Evolutionary conservation across 2,329 filamentous ascomycete genomes (phyloP).

Genomic region (Taxawa tesnikishii): DNA sequence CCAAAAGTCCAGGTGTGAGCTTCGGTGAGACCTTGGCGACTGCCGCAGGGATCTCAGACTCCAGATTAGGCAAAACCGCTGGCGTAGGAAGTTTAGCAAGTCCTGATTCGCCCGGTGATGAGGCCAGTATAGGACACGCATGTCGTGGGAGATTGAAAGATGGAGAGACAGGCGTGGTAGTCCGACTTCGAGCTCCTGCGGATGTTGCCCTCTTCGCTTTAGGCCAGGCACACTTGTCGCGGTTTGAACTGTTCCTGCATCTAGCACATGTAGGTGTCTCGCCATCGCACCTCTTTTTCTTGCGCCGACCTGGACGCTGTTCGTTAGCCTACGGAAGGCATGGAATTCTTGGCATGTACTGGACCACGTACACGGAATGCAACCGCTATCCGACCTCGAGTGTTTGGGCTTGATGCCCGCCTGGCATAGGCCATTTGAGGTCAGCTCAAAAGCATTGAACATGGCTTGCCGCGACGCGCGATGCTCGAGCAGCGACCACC

Average conservation of each 20-base stretch:
- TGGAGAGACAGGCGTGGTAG: too few relatives aligned
- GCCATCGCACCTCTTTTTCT: conserved; percentile 13
- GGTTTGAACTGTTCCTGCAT: conserved; percentile 9
- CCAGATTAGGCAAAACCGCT: conserved; percentile 5
- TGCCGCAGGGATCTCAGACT: conserved; percentile 7
- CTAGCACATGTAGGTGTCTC: conserved; percentile 8
- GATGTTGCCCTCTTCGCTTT: too few relatives aligned
- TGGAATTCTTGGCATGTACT: background rate
- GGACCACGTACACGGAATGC: conserved; percentile 10
- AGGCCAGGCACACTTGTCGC: conserved; percentile 1
- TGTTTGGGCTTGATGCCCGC: conserved; percentile 5
- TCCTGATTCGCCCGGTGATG: background rate
- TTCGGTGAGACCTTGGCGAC: too few relatives aligned
- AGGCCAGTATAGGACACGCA: background rate
- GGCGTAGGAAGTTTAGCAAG: conserved; percentile 1
- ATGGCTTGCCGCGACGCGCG: conserved; percentile 5
- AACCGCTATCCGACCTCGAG: conserved; percentile 6
- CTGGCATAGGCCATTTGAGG: conserved; percentile 6
- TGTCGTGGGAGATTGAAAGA: conserved; percentile 1
- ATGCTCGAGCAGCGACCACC: too few relatives aligned
- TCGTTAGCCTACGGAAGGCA: conserved; percentile 1
- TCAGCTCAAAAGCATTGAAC: conserved; percentile 10
- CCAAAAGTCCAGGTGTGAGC: too few relatives aligned
- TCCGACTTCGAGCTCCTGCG: too few relatives aligned
- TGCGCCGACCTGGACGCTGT: conserved; percentile 11